phyloP scores from a whole-genome alignment of 345 rosid genomes.

The Arabidopsis arenosa region DNA sequence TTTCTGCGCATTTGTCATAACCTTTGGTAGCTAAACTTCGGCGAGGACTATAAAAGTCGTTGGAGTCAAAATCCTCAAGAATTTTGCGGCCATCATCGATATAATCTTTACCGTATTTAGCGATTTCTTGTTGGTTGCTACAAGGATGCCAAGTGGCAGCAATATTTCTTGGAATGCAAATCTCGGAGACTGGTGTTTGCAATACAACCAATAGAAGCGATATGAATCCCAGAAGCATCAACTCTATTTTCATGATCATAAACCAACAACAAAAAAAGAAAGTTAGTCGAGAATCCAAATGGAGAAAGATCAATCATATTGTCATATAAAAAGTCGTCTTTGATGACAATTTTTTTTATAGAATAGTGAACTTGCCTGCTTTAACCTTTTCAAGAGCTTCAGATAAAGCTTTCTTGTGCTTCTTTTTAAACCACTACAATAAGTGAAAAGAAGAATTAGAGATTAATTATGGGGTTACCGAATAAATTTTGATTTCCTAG shows the following conservation, averaged over 20 bases:
- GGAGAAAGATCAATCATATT: background rate
- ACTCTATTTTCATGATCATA: constrained; percentile 52
- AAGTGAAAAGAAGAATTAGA: background rate
- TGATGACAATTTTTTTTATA: background rate
- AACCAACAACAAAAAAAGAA: background rate
- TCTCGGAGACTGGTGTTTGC: constrained; percentile 52
- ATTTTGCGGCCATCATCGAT: constrained; percentile 47
- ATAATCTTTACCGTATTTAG: constrained; percentile 20
- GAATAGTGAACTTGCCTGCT: constrained; percentile 52
- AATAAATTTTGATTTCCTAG: background rate
- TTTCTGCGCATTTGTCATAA: constrained; percentile 50
- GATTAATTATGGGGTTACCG: background rate
- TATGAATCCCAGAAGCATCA: constrained; percentile 82
- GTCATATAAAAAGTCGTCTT: background rate
- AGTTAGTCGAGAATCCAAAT: background rate
- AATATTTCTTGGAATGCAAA: constrained; percentile 54
- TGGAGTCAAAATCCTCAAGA: constrained; percentile 47
- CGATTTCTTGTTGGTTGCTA: background rate
- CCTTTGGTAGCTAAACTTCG: constrained; percentile 53
- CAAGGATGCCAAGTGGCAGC: constrained; percentile 83
- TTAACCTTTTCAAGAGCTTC: constrained; percentile 94
- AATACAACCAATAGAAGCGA: constrained; percentile 63
- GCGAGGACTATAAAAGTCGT: constrained; percentile 41
- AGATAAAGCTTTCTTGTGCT: constrained; percentile 63
- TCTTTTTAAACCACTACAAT: constrained; percentile 69